Percentiles rank a stretch among this genome's conserved stretches.
Evolutionary conservation across 345 rosid genomes (phyloP).

Genomic region (Syzygium oleosum): DNA sequence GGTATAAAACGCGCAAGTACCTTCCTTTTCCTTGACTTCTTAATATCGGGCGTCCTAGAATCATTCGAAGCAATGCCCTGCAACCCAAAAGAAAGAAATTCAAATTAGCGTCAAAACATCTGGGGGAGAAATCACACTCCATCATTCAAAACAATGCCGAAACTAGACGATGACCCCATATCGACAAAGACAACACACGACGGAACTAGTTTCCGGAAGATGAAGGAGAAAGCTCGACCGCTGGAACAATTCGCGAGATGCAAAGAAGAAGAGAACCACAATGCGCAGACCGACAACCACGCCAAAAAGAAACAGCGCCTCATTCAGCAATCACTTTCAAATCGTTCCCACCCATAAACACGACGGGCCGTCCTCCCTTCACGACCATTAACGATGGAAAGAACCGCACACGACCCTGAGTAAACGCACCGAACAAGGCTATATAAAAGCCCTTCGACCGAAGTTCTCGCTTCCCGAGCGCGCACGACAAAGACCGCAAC

Average conservation of each 20-base stretch:
- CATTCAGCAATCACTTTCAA: background rate
- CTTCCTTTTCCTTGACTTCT: conserved; percentile 57
- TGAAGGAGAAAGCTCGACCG: background rate
- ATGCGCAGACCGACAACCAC: background rate
- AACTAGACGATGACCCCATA: background rate
- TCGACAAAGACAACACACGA: background rate
- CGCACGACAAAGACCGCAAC: background rate
- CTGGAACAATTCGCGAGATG: background rate
- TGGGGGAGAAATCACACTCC: background rate
- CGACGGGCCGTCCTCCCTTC: background rate
- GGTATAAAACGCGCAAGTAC: conserved; percentile 12
- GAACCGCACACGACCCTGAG: background rate
- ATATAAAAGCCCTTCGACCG: no score
- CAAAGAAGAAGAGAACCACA: background rate
- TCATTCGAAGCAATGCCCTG: conserved; percentile 39
- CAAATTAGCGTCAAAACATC: background rate
- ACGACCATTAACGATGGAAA: background rate
- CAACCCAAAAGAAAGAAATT: background rate
- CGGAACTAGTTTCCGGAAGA: background rate
- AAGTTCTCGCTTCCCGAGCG: background rate
- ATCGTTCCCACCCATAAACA: background rate
- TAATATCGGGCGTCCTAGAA: conserved; percentile 22
- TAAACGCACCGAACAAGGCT: no score
- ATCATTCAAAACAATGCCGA: background rate
- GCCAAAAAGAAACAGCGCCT: background rate